These are phyloP conservation scores for Metschnikowia sp. DNA, from an alignment of 805 yeast species.

Conservation along the genomic window DNA sequence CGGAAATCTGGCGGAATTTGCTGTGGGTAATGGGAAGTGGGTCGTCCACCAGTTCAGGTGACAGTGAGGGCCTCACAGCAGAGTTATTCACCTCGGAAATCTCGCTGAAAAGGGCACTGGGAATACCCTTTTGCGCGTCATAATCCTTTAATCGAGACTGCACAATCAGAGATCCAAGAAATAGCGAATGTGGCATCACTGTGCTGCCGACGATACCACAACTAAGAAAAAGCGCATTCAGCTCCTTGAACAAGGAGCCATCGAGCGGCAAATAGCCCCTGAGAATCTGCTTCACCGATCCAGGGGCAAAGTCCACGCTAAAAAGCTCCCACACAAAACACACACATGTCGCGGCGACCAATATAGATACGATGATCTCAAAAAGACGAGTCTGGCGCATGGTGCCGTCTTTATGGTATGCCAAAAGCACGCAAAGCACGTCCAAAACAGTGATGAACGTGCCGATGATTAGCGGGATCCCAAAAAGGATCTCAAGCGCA, in stretches of 20 bases:
- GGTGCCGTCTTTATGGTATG: conserved; percentile 72
- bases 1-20: conserved; percentile 25
- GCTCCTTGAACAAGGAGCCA: conserved; percentile 29
- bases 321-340: conserved; percentile 73
- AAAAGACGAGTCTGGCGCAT: conserved; percentile 72
- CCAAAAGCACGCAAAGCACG: conserved; percentile 72
- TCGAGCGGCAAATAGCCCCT: conserved; percentile 66
- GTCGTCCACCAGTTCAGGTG: conserved; percentile 2
- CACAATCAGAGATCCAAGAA: conserved; percentile 43
- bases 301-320: conserved; percentile 50
- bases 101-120: background rate
- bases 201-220: conserved; percentile 48
- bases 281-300: conserved; percentile 49
- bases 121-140: conserved; percentile 32
- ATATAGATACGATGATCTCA: conserved; percentile 66
- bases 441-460: conserved; percentile 78
- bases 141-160: conserved; percentile 43
- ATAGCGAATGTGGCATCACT: conserved; percentile 46
- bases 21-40: conserved; percentile 17
- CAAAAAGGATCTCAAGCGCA: conserved; percentile 70
- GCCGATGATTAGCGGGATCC: conserved; percentile 71
- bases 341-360: conserved; percentile 69
- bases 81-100: background rate
- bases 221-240: conserved; percentile 39
- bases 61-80: background rate